Base-by-base conservation (phyloP, 2,329 filamentous ascomycete genomes). In the Neofusicoccum cordaticola region DNA sequence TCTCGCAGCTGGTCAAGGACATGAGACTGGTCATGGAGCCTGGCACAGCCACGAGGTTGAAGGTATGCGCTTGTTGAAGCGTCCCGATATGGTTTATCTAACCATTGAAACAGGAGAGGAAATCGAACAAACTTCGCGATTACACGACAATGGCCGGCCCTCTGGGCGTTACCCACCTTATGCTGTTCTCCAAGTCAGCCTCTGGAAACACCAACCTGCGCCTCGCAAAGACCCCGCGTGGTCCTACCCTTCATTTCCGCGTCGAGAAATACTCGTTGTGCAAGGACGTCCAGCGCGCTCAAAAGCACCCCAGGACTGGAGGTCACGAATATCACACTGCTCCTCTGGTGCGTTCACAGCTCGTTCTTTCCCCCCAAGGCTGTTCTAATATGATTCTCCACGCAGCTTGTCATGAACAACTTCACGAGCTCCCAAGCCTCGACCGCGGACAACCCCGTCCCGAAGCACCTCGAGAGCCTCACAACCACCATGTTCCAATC, bases 131-230 rank as follows among this genome's bases (percentile, higher is more conserved):
- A 73, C 80, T 98, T 69, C 88, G 90, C 74, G 95, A 99, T 80
- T 99, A 97, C 78, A 89, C 93, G 39, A 90, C 92, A 67, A 99
- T 99, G 95, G 91, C 92, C 66, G 95, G 95, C 2, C 93, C 95
- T 5, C 84, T 99, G 45, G 94, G 95, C 48, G 93, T 99, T 62
- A 92, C 92, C 13, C 95, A 99, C 78, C 83, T 99, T 62, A 83
- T 99, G 72, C 87, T 99, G 52, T 97, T 99, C 79, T 97, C 93
- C 17, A 88, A 93, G 69, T 97, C 93, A 22, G 87, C 90, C 67
- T 89, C 87, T 15, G 95, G 95, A 67, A 98, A 98, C 78, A 96
- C 92, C 27, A 98, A 97, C 74, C 80, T 99, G 75, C 88, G 95
- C 68, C 84, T 99, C 56, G 91, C 92, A 17, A 85, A 96, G 64